Conservation (phyloP, 306 rosid genomes). For the Rosa multiflora region DNA sequence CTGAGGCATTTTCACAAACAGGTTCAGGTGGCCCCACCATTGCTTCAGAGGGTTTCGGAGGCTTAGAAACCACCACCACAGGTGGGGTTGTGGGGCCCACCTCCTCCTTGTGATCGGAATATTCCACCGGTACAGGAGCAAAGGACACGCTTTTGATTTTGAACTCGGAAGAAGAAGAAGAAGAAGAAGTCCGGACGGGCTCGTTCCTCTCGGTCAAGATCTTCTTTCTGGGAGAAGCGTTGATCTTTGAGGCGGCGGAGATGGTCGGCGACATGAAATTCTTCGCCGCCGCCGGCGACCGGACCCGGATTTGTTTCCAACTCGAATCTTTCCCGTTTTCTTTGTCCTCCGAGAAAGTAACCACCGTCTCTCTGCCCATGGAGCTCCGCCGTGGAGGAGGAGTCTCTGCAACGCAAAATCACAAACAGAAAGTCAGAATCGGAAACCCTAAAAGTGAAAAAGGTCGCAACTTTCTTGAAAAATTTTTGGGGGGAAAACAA, state of each 20-base stretch:
- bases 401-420: conserved; percentile 36
- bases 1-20: conserved; percentile 7
- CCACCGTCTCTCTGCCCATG: conserved; percentile 34
- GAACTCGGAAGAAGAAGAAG: conserved; percentile 18
- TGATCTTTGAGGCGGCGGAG: conserved; percentile 73
- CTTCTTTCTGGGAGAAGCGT: conserved; percentile 69
- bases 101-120: conserved; percentile 33
- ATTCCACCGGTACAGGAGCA: conserved; percentile 3
- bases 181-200: conserved; percentile 33
- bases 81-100: conserved; percentile 15
- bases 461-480: conserved; percentile 16
- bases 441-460: neutral
- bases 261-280: conserved; percentile 89
- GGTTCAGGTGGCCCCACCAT: conserved; percentile 22
- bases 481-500: too few relatives aligned
- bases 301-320: conserved; percentile 39
- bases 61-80: conserved; percentile 15
- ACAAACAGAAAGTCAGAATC: neutral
- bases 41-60: conserved; percentile 19
- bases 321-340: conserved; percentile 66
- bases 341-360: conserved; percentile 53
- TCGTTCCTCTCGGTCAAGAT: conserved; percentile 68
- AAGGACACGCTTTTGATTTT: conserved; percentile 41
- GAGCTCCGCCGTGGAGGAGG: conserved; percentile 48
- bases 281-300: conserved; percentile 66